These are phyloP conservation scores for Alternaria metachromatica DNA, from an alignment of 2,329 filamentous ascomycete genomes.

Conservation along the genomic window DNA sequence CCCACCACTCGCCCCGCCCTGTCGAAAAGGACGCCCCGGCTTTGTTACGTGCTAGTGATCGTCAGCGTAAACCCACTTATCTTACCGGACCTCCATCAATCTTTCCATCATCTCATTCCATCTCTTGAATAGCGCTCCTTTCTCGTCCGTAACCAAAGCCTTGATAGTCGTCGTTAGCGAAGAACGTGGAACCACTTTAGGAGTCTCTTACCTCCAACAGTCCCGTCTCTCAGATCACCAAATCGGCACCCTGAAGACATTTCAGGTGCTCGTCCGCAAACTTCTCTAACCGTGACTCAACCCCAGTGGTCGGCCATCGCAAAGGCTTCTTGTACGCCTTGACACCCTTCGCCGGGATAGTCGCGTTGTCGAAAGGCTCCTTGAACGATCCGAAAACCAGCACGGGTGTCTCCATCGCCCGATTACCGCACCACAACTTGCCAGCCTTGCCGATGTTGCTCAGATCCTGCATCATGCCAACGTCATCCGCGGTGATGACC, in stretches of 20 bases:
- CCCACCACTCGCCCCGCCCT: constrained; percentile 22
- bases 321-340: constrained; percentile 4
- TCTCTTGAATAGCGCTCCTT: not conserved
- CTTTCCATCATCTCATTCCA: not conserved
- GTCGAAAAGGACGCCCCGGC: constrained; percentile 21
- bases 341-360: constrained; percentile 2
- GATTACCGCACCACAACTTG: not conserved
- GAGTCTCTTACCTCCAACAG: not conserved
- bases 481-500: constrained; percentile 8
- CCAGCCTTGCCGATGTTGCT: constrained; percentile 1
- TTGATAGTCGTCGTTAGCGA: not conserved
- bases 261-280: not conserved
- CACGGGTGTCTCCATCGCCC: not conserved
- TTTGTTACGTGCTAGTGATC: constrained; percentile 6
- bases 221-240: not conserved
- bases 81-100: not conserved
- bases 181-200: not conserved
- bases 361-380: not conserved
- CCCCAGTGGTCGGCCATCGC: not conserved
- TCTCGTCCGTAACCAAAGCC: not conserved
- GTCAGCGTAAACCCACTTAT: not conserved
- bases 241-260: not conserved
- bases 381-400: constrained; percentile 16
- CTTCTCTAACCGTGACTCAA: not conserved
- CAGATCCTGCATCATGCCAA: constrained; percentile 14